A percentile compares a stretch with the other conserved stretches of the same genome.
Evolutionary conservation across 768 basidiomycete genomes (phyloP).

Genomic region (Russula olivacea): DNA sequence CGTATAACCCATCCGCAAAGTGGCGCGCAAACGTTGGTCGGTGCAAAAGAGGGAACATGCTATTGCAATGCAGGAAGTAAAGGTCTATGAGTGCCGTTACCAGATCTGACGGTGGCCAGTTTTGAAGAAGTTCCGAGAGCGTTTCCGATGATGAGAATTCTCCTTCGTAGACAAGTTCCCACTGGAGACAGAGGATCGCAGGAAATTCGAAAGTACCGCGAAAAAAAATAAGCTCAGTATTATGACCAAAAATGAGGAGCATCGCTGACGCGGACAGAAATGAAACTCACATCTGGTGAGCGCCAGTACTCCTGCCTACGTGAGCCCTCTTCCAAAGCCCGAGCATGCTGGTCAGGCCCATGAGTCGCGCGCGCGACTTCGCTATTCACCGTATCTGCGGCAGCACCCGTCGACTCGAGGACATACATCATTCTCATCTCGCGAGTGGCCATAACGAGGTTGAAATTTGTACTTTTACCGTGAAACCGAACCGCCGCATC

Average conservation of each 20-base stretch:
- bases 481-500: constrained; percentile 22
- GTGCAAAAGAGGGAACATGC: constrained; percentile 62
- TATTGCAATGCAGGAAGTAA: constrained; percentile 61
- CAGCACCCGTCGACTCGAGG: constrained; percentile 7
- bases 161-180: constrained; percentile 55
- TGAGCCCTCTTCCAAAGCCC: neutral
- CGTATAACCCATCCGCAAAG: constrained; percentile 49
- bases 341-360: neutral
- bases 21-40: constrained; percentile 61
- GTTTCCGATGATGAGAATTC: constrained; percentile 30
- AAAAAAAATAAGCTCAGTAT: neutral
- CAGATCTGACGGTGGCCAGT: constrained; percentile 62
- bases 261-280: neutral
- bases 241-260: neutral
- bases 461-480: constrained; percentile 18
- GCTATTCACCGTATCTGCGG: neutral
- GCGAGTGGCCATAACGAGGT: constrained; percentile 13
- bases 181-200: constrained; percentile 35
- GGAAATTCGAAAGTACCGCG: too few relatives aligned
- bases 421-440: constrained; percentile 12
- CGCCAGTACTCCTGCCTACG: constrained; percentile 23
- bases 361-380: neutral
- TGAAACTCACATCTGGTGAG: constrained; percentile 20
- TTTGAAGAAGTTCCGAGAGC: constrained; percentile 35
- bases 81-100: constrained; percentile 52